Evolutionary conservation across 495 filamentous ascomycete species (phyloP).

Genomic region (Podospora pseudoanserina): DNA sequence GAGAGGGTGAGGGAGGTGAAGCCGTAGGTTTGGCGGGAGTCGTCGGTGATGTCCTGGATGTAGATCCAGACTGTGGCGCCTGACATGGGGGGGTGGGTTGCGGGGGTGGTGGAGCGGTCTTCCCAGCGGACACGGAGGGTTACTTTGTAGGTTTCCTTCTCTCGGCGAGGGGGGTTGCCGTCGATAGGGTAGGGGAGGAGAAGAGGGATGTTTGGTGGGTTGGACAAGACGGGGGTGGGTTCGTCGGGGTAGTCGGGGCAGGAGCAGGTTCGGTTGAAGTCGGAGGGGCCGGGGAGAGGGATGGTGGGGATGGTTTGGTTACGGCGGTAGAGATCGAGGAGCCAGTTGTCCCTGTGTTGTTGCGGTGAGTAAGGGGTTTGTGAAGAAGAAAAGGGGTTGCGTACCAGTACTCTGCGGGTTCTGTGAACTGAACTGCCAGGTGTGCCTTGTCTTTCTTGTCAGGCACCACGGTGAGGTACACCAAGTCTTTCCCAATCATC

Average conservation of each 20-base stretch:
- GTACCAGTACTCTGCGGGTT: background rate
- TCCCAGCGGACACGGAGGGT: slow-evolving; percentile 7
- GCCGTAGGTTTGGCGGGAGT: background rate
- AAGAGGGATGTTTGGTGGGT: background rate
- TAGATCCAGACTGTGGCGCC: slow-evolving; percentile 9
- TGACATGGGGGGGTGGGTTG: background rate
- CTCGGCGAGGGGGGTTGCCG: background rate
- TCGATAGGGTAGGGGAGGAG: background rate
- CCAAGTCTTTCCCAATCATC: background rate
- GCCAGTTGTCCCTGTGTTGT: slow-evolving; percentile 2
- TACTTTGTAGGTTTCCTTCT: background rate
- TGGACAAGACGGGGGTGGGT: background rate
- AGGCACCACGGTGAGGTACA: background rate
- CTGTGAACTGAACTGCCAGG: slow-evolving; percentile 9
- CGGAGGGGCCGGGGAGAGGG: background rate
- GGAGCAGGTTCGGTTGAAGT: background rate
- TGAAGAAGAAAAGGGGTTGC: background rate
- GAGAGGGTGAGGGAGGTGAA: background rate
- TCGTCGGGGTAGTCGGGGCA: background rate
- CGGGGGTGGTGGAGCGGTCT: background rate
- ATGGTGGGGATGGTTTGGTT: slow-evolving; percentile 6
- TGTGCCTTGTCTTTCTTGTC: background rate
- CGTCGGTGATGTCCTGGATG: slow-evolving; percentile 1
- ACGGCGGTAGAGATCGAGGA: background rate
- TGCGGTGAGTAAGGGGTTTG: background rate